Conservation (phyloP, 805 yeast species). For the Scheffersomyces spartinae region DNA sequence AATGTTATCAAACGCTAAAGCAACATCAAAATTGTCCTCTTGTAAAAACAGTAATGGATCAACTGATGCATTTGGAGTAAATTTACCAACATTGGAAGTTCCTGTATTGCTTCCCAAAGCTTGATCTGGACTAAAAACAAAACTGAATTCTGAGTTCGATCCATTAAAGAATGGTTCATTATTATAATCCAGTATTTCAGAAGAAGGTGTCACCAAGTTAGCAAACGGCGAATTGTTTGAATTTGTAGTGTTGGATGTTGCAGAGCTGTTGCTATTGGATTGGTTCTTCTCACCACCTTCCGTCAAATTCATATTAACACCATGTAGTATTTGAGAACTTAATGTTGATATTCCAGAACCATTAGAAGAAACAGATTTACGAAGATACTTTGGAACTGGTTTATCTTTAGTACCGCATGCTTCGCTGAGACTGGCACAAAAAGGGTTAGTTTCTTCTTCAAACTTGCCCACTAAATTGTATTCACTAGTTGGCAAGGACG, state of each 20-base stretch:
- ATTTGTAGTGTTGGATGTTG: background rate
- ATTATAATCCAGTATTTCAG: constrained; percentile 5
- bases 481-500: too few species aligned
- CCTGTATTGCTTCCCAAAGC: too few species aligned
- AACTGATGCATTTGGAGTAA: too few species aligned
- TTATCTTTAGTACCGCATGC: constrained; percentile 73
- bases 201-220: constrained; percentile 9
- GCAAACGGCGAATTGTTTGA: constrained; percentile 10
- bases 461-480: too few species aligned
- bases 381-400: constrained; percentile 54
- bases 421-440: constrained; percentile 63
- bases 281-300: constrained; percentile 2
- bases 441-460: constrained; percentile 61
- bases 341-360: too few species aligned
- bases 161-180: constrained; percentile 10
- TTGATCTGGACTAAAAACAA: too few species aligned
- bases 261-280: constrained; percentile 1
- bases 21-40: constrained; percentile 41
- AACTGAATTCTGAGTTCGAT: too few species aligned
- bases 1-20: constrained; percentile 33
- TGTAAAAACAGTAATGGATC: constrained; percentile 39
- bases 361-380: constrained; percentile 3
- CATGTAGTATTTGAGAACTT: too few species aligned
- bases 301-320: background rate
- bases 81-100: too few species aligned